Evolutionary conservation across 2,329 filamentous ascomycete genomes (phyloP).

Genomic region (Paraphoma chrysanthemicola): DNA sequence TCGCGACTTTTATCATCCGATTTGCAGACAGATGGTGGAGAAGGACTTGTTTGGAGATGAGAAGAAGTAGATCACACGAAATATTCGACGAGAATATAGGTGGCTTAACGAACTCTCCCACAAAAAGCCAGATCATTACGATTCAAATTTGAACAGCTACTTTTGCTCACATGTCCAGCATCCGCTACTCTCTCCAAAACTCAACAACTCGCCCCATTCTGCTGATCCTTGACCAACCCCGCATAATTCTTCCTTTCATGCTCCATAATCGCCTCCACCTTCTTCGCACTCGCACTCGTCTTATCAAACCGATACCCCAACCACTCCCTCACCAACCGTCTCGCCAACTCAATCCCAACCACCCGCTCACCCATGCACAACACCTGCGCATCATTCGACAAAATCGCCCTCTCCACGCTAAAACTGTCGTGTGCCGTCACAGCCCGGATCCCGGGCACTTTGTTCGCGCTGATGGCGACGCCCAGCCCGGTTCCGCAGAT

Average conservation of each 20-base stretch:
- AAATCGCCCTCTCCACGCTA: slow-evolving; percentile 78
- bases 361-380: slow-evolving; percentile 87
- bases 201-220: slow-evolving; percentile 6
- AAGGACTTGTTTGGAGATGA: slow-evolving; percentile 72
- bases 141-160: no score
- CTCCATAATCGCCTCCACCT: slow-evolving; percentile 60
- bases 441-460: slow-evolving; percentile 82
- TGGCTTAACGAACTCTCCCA: no score
- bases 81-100: no score
- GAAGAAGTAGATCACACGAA: slow-evolving; percentile 10
- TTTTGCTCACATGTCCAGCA: no score
- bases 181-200: not conserved
- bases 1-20: slow-evolving; percentile 93
- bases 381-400: slow-evolving; percentile 88
- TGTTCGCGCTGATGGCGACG: slow-evolving; percentile 89
- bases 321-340: slow-evolving; percentile 81
- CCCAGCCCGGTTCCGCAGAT: slow-evolving; percentile 89
- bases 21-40: slow-evolving; percentile 78
- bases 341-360: slow-evolving; percentile 79
- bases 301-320: slow-evolving; percentile 82
- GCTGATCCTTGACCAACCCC: slow-evolving; percentile 23
- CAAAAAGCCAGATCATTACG: no score
- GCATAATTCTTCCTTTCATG: slow-evolving; percentile 51
- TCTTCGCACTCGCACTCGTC: slow-evolving; percentile 65
- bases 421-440: slow-evolving; percentile 90